Evolutionary conservation across 2,329 filamentous ascomycete species (phyloP).

Genomic region (Calonectria pteridis): DNA sequence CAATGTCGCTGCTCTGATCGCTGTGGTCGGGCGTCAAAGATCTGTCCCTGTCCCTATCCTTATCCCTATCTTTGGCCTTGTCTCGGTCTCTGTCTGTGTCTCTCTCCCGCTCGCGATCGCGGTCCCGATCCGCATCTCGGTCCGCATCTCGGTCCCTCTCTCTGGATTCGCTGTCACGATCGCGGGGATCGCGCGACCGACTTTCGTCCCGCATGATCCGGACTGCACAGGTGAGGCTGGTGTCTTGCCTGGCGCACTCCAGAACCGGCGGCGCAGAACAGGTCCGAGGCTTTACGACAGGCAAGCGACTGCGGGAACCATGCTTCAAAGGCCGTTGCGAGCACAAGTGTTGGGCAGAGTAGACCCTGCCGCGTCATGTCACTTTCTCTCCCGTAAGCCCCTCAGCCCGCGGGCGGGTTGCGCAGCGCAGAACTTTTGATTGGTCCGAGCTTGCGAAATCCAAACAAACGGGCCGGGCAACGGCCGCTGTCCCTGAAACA

Average conservation of each 20-base stretch:
- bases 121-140: slow-evolving; percentile 22
- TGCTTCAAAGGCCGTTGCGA: slow-evolving; percentile 27
- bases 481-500: slow-evolving; percentile 20
- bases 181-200: slow-evolving; percentile 39
- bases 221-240: slow-evolving; percentile 25
- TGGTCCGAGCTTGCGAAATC: slow-evolving; percentile 28
- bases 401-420: slow-evolving; percentile 36
- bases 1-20: not conserved
- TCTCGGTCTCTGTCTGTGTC: slow-evolving; percentile 26
- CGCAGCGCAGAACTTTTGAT: slow-evolving; percentile 33
- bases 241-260: slow-evolving; percentile 33
- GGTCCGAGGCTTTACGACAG: not conserved
- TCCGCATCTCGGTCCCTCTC: slow-evolving; percentile 30
- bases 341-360: slow-evolving; percentile 18
- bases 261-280: slow-evolving; percentile 30
- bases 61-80: slow-evolving; percentile 5
- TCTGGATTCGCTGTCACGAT: slow-evolving; percentile 30
- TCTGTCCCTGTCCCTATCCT: slow-evolving; percentile 17
- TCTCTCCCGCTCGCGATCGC: slow-evolving; percentile 17
- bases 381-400: slow-evolving; percentile 37
- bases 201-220: slow-evolving; percentile 39
- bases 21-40: slow-evolving; percentile 18
- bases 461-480: slow-evolving; percentile 36
- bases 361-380: slow-evolving; percentile 29
- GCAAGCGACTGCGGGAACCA: slow-evolving; percentile 21